phyloP scores from a whole-genome alignment of 768 basidiomycete genomes.

The Trametes villosa region DNA sequence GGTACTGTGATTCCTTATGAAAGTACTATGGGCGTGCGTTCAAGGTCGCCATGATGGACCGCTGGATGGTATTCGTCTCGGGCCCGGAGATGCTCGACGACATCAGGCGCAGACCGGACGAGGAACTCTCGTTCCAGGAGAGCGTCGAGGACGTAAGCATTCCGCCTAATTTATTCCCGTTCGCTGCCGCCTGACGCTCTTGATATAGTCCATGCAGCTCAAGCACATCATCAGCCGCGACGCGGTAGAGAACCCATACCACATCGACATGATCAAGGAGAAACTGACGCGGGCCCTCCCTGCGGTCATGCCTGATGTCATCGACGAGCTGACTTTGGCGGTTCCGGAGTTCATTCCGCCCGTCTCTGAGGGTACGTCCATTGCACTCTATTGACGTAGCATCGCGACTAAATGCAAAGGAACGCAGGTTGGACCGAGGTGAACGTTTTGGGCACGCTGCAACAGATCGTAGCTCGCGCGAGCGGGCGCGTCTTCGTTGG shows the following conservation, averaged over 20 bases:
- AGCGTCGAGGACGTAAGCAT: slow-evolving; percentile 44
- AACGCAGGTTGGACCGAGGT: not conserved
- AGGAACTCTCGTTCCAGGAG: slow-evolving; percentile 47
- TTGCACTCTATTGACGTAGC: not conserved
- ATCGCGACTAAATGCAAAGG: not conserved
- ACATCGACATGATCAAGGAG: slow-evolving; percentile 29
- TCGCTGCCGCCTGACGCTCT: slow-evolving; percentile 6
- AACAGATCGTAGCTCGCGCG: slow-evolving; percentile 42
- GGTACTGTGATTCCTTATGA: not conserved
- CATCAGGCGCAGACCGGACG: slow-evolving; percentile 51
- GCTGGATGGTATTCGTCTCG: slow-evolving; percentile 51
- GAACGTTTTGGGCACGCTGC: not conserved
- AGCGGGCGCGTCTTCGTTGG: slow-evolving; percentile 55
- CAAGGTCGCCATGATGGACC: slow-evolving; percentile 47
- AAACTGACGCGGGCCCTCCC: slow-evolving; percentile 33
- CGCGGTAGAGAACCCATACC: slow-evolving; percentile 24
- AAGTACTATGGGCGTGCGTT: slow-evolving; percentile 37
- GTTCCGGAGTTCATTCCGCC: slow-evolving; percentile 37
- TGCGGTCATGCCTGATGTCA: slow-evolving; percentile 27
- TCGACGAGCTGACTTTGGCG: slow-evolving; percentile 30
- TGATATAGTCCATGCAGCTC: slow-evolving; percentile 35
- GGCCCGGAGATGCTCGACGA: slow-evolving; percentile 52
- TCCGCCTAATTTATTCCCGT: not conserved
- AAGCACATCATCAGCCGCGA: slow-evolving; percentile 38
- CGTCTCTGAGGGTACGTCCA: not conserved